Conservation (phyloP, 345 rosid genomes). For the Raphanus raphanistrum region DNA sequence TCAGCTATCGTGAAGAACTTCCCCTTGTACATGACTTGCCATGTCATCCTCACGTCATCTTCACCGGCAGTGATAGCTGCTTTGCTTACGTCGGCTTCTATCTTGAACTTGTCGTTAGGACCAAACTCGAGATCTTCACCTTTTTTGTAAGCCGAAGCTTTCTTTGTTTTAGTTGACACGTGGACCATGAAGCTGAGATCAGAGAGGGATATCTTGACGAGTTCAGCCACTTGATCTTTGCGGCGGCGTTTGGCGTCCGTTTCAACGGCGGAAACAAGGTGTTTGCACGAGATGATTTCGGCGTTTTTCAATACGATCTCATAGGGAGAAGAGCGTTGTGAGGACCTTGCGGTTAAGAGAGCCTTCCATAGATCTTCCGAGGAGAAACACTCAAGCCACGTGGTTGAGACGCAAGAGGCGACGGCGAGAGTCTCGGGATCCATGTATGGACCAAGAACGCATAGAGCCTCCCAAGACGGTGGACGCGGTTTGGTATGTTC, state of each 20-base stretch:
- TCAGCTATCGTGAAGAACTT: neutral
- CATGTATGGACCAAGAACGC: conserved; percentile 15
- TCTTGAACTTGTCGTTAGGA: neutral
- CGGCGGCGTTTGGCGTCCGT: conserved; percentile 10
- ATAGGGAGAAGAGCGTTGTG: neutral
- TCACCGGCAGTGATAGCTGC: neutral
- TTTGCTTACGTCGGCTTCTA: neutral
- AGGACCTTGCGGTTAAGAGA: neutral
- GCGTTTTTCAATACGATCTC: neutral
- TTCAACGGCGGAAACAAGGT: neutral
- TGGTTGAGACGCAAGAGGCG: conserved; percentile 33
- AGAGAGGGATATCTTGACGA: conserved; percentile 9
- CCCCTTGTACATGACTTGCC: neutral
- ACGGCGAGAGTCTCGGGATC: conserved; percentile 6
- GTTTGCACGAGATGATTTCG: conserved; percentile 2
- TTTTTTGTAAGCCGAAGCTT: neutral
- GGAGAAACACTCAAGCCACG: conserved; percentile 25
- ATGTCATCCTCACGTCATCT: too few relatives aligned
- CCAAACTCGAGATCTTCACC: neutral
- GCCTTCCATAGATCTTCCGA: conserved; percentile 19
- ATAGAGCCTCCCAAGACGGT: conserved; percentile 18
- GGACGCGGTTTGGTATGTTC: neutral
- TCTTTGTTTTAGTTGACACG: neutral
- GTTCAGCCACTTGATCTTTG: neutral
- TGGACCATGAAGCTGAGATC: conserved; percentile 21